Percentiles rank a stretch among this genome's conserved stretches.
Evolutionary conservation across 2,329 filamentous ascomycete species (phyloP).

Genomic region (Proliferodiscus dingleyae): DNA sequence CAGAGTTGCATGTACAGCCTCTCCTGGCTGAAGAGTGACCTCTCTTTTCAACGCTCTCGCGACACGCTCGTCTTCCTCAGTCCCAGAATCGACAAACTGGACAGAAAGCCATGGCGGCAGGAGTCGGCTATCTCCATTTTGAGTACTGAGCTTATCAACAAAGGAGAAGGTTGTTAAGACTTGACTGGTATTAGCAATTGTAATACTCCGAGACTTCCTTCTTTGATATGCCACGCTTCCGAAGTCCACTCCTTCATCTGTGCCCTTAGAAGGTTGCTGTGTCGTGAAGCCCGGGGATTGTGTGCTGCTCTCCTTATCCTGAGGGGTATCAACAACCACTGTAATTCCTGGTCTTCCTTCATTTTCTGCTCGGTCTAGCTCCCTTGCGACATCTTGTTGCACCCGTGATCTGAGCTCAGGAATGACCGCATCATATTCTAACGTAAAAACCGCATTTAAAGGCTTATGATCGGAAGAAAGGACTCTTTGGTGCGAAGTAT

Average conservation of each 20-base stretch:
- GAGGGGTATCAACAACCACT: constrained; percentile 66
- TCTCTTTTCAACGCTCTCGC: constrained; percentile 20
- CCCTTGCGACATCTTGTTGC: constrained; percentile 79
- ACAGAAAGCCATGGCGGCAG: constrained; percentile 67
- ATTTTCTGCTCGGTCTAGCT: constrained; percentile 87
- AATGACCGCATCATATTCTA: constrained; percentile 83
- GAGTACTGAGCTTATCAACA: constrained; percentile 66
- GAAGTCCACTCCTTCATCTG: constrained; percentile 63
- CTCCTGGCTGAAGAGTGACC: constrained; percentile 76
- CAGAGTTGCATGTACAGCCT: constrained; percentile 68
- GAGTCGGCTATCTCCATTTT: constrained; percentile 37
- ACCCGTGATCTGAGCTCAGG: constrained; percentile 79
- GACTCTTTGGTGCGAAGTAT: constrained; percentile 83
- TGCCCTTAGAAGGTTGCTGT: constrained; percentile 29
- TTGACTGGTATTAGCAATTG: constrained; percentile 86
- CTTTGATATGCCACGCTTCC: constrained; percentile 68
- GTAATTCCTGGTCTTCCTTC: constrained; percentile 80
- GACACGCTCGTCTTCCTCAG: constrained; percentile 26
- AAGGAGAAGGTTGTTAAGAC: constrained; percentile 77
- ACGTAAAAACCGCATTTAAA: constrained; percentile 72
- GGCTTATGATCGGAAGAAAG: constrained; percentile 96
- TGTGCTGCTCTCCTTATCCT: constrained; percentile 31
- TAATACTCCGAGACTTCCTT: constrained; percentile 62
- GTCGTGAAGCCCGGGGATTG: constrained; percentile 4
- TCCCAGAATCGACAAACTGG: constrained; percentile 52